Base-by-base conservation (phyloP, 2,329 filamentous ascomycete species). In the Fusarium setosum region DNA sequence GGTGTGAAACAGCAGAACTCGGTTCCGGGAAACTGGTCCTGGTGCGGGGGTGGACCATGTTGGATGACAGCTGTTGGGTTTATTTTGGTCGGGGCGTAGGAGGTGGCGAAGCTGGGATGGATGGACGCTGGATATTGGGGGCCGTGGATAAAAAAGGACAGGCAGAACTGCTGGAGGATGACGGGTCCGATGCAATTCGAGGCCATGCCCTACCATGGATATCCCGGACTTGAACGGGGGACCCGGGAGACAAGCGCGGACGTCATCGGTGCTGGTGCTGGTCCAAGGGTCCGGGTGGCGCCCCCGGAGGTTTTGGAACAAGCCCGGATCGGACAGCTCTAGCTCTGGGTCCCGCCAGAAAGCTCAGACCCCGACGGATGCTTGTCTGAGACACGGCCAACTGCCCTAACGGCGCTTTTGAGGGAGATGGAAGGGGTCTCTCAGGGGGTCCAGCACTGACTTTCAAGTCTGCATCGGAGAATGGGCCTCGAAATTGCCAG, bases 41-140 rank as follows among this genome's bases (percentile, higher is more conserved):
- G 61, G 49, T 71, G 70, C 63, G 68, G 70, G 70, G 70, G 66
- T 72, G 61, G 63, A 71, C 70, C 70, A 68, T 67, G 66, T 37
- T 61, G 45, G 65, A 66, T 69, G 70, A 67, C 51, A 72, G 58
- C 52, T 67, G 52, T 63, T 45, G 44, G 55, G 59, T 56, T 68
- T 68, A 69, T 66, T 70, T 69, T 58, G 56, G 63, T 59, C 51
- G 51, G 47, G 63, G 62, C 60, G 54, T 32, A 59, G 55, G 59
- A 56, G 37, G 64, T 59, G 58, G 61, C 58, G 49, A 67, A 59
- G 31, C 34, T 42, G 23, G 32, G 51, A 35, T 17, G 17, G 12
- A 21, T 20, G 12, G 56, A 29, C 13, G 18, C 17, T 44, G 47
- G 32, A 32, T 26, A 10, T 29, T 45, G 42, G 42, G 41, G 41